Evolutionary conservation across 129 eudicot species (phyloP).

Genomic region (Helichrysum umbraculigerum): DNA sequence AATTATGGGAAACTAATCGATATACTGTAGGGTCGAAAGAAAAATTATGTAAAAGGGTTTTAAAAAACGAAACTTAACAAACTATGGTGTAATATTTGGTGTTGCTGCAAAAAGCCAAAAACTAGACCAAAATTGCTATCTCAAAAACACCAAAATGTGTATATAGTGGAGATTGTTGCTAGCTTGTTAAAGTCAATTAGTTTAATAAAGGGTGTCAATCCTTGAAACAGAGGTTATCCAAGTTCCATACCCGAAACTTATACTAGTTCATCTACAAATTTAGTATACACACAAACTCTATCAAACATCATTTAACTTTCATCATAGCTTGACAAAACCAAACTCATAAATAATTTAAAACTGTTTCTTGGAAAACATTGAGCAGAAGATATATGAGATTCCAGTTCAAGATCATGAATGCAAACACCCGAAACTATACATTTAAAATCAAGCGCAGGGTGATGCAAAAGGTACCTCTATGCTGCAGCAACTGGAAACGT

Average conservation of each 20-base stretch:
- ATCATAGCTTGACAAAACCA: neutral
- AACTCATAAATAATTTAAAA: neutral
- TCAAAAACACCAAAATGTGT: too few species aligned
- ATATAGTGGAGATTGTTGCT: too few species aligned
- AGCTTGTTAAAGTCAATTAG: too few species aligned
- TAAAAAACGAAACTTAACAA: too few species aligned
- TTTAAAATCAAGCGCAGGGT: constrained; percentile 5
- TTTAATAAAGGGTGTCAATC: too few species aligned
- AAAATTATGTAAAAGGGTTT: too few species aligned
- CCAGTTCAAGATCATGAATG: neutral
- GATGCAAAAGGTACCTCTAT: constrained; percentile 22
- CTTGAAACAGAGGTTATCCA: too few species aligned
- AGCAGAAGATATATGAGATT: neutral
- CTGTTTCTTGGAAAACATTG: neutral
- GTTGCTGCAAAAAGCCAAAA: too few species aligned
- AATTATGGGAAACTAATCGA: too few species aligned
- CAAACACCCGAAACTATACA: neutral
- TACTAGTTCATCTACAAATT: neutral
- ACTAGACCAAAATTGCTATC: too few species aligned
- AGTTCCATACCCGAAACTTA: neutral
- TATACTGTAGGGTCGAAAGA: too few species aligned
- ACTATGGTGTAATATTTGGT: too few species aligned
- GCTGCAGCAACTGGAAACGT: constrained; percentile 7
- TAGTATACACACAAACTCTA: neutral
- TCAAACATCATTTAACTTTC: neutral